Conservation (phyloP, 352 stramenopile species). For the Pythium rishiriense region DNA sequence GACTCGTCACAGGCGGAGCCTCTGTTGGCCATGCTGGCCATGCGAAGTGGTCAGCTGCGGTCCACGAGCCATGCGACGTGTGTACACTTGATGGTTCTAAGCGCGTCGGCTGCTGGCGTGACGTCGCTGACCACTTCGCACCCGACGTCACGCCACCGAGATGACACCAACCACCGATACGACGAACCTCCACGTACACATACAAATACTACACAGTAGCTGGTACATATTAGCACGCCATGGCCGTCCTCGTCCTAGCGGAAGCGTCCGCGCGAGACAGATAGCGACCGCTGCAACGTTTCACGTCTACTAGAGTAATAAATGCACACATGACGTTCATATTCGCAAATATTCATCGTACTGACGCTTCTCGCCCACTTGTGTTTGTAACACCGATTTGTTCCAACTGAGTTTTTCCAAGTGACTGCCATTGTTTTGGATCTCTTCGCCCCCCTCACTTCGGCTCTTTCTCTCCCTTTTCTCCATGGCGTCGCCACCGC, state of each 20-base stretch:
- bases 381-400: constrained; percentile 20
- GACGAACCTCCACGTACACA: too few species aligned
- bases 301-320: too few species aligned
- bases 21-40: background rate
- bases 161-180: too few species aligned
- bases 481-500: constrained; percentile 6
- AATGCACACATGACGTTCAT: too few species aligned
- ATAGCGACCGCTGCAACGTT: too few species aligned
- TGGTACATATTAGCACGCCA: too few species aligned
- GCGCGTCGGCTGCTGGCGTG: background rate
- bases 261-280: too few species aligned
- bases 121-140: background rate
- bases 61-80: background rate
- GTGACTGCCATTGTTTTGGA: background rate
- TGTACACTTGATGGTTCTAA: constrained; percentile 8
- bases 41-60: constrained; percentile 4
- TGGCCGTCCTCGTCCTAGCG: too few species aligned
- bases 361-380: too few species aligned
- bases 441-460: background rate
- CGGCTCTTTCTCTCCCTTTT: background rate
- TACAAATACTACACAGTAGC: too few species aligned
- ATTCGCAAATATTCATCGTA: too few species aligned
- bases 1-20: constrained; percentile 2
- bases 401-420: constrained; percentile 14
- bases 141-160: background rate